These are phyloP conservation scores for Claviceps quebecensis DNA, from an alignment of 2,329 filamentous ascomycete species.

Conservation along the genomic window DNA sequence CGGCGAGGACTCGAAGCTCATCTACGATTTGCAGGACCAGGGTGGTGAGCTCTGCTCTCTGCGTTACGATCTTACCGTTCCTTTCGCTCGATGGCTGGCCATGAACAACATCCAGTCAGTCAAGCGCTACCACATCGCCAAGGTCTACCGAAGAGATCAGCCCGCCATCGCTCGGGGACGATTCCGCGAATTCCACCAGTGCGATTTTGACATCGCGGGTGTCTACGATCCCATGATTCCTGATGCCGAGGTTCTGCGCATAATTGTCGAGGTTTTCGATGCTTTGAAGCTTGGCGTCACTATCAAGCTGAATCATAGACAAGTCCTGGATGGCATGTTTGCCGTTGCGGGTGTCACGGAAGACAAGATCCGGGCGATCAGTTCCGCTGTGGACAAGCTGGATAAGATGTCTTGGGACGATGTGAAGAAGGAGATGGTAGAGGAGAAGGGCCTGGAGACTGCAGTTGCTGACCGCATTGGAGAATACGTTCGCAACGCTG, in stretches of 20 bases:
- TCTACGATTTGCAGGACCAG: slow-evolving; percentile 78
- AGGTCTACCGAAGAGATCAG: slow-evolving; percentile 47
- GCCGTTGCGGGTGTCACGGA: slow-evolving; percentile 77
- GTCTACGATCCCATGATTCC: slow-evolving; percentile 81
- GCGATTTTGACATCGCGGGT: slow-evolving; percentile 91
- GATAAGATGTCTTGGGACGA: slow-evolving; percentile 87
- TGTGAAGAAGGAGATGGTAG: slow-evolving; percentile 83
- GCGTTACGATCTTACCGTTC: slow-evolving; percentile 78
- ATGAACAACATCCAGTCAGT: slow-evolving; percentile 81
- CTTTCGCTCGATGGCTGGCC: slow-evolving; percentile 82
- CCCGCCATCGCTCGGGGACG: slow-evolving; percentile 71
- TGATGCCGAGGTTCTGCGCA: slow-evolving; percentile 77
- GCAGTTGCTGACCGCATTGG: slow-evolving; percentile 79
- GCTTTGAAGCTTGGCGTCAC: slow-evolving; percentile 60
- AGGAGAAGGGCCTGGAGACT: slow-evolving; percentile 59
- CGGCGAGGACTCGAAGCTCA: slow-evolving; percentile 83
- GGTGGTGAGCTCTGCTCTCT: slow-evolving; percentile 64
- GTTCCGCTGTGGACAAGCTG: slow-evolving; percentile 87
- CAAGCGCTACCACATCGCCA: slow-evolving; percentile 91
- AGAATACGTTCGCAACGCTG: slow-evolving; percentile 66
- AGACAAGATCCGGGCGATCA: slow-evolving; percentile 80
- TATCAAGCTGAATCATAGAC: slow-evolving; percentile 90
- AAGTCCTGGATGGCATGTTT: slow-evolving; percentile 87
- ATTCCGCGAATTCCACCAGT: slow-evolving; percentile 95
- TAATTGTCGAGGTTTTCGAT: slow-evolving; percentile 76